Evolutionary conservation across 805 yeast genomes (phyloP).

Genomic region (Hanseniaspora meyeri): DNA sequence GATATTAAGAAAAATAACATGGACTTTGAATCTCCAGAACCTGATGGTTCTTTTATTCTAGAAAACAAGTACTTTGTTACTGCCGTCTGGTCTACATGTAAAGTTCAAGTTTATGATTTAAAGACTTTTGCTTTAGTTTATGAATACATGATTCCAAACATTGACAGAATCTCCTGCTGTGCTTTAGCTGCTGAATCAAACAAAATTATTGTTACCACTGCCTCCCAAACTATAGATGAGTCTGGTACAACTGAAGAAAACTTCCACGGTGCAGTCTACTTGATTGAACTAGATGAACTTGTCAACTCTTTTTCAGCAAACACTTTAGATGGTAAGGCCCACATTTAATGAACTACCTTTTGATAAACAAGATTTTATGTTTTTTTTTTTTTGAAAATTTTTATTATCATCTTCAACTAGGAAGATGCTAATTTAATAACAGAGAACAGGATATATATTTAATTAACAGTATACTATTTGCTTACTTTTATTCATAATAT

Average conservation of each 20-base stretch:
- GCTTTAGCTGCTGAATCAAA: constrained; percentile 49
- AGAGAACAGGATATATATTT: not conserved
- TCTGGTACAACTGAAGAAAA: not conserved
- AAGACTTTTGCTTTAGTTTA: constrained; percentile 34
- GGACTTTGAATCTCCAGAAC: constrained; percentile 39
- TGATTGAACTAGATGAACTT: not conserved
- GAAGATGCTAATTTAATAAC: not conserved
- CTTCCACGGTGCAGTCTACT: constrained; percentile 1
- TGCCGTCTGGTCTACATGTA: constrained; percentile 52
- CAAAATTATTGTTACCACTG: constrained; percentile 59
- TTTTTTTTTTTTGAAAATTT: no score
- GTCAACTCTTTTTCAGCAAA: not conserved
- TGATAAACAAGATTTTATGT: not conserved
- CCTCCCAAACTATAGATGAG: constrained; percentile 19
- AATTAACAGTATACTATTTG: not conserved
- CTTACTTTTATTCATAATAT: no score
- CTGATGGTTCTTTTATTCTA: constrained; percentile 68
- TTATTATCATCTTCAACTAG: not conserved
- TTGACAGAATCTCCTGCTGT: constrained; percentile 52
- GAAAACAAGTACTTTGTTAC: constrained; percentile 43
- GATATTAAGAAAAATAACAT: constrained; percentile 24
- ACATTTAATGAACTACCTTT: not conserved
- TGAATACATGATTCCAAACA: constrained; percentile 43
- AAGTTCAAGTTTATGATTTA: constrained; percentile 41
- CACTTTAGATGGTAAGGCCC: constrained; percentile 1